phyloP scores from a whole-genome alignment of 257 asterid genomes.

The Solanum ossicruentum region DNA sequence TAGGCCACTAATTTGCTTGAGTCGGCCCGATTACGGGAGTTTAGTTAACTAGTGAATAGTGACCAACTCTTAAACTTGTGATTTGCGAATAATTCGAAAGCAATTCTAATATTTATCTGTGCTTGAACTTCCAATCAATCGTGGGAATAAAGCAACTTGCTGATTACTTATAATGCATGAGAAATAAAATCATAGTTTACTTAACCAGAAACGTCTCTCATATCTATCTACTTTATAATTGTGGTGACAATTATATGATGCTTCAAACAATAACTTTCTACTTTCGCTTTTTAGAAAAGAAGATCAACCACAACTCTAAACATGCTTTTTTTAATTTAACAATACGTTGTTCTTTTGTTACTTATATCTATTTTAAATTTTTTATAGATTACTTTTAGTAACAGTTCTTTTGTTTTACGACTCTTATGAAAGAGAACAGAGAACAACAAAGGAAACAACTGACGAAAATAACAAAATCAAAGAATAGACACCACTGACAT shows the following conservation, averaged over 20 bases:
- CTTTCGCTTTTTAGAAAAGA: background rate
- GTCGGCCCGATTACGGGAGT: background rate
- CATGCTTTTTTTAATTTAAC: background rate
- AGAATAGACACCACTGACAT: background rate
- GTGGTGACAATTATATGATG: background rate
- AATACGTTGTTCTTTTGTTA: background rate
- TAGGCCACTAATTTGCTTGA: too few relatives aligned
- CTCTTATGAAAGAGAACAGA: background rate
- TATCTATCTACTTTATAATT: background rate
- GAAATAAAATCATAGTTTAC: background rate
- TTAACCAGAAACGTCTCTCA: background rate
- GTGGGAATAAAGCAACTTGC: background rate
- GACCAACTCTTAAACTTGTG: background rate
- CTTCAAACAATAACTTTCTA: background rate
- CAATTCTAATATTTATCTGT: background rate
- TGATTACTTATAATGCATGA: background rate
- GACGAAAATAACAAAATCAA: background rate
- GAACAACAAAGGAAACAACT: background rate
- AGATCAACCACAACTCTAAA: background rate
- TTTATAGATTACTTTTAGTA: background rate
- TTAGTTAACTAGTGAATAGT: background rate
- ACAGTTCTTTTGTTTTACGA: background rate
- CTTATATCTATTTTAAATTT: background rate
- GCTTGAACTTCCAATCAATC: background rate
- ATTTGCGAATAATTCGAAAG: background rate